A percentile compares a stretch with the other conserved stretches of the same genome.
These are phyloP conservation scores for Zychaea mexicana DNA, from an alignment of 371 early-diverging fungal species.

Conservation along the genomic window DNA sequence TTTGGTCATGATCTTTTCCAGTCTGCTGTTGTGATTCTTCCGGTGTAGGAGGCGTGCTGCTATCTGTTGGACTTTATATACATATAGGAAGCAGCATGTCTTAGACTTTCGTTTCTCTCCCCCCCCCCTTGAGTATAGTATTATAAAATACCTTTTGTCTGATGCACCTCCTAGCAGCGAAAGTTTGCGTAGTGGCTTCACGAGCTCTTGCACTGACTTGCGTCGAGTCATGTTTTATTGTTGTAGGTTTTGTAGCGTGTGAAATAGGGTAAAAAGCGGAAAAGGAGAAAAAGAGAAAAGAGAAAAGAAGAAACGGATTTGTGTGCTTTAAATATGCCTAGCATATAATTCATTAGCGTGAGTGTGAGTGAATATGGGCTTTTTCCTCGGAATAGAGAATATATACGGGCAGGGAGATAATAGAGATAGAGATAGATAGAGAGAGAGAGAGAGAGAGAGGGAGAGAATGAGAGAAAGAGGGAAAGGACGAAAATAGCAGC, in stretches of 20 bases:
- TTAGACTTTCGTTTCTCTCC: not conserved
- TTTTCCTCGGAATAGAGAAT: not conserved
- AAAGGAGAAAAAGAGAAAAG: constrained; percentile 14
- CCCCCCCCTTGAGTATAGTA: not conserved
- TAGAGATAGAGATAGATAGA: not conserved
- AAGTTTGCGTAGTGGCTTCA: constrained; percentile 37
- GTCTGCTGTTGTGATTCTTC: constrained; percentile 1
- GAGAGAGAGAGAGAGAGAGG: not conserved
- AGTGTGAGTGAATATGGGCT: not conserved
- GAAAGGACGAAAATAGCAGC: not conserved
- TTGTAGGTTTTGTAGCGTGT: not conserved
- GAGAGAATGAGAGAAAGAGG: not conserved
- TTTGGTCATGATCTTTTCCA: constrained; percentile 21
- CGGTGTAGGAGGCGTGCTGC: no score
- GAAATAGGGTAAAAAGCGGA: constrained; percentile 10
- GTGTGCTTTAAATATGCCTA: not conserved
- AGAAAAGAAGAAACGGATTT: constrained; percentile 14
- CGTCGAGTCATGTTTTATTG: constrained; percentile 27
- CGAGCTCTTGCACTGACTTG: constrained; percentile 39
- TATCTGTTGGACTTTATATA: not conserved
- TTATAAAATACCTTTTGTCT: constrained; percentile 15
- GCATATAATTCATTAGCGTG: not conserved
- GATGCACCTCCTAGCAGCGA: constrained; percentile 15
- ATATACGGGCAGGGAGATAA: not conserved
- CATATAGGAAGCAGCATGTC: not conserved